A percentile compares a stretch with the other conserved stretches of the same genome.
Evolutionary conservation across 148 eudicot species (phyloP).

Genomic region (Heliamphora exappendiculata): DNA sequence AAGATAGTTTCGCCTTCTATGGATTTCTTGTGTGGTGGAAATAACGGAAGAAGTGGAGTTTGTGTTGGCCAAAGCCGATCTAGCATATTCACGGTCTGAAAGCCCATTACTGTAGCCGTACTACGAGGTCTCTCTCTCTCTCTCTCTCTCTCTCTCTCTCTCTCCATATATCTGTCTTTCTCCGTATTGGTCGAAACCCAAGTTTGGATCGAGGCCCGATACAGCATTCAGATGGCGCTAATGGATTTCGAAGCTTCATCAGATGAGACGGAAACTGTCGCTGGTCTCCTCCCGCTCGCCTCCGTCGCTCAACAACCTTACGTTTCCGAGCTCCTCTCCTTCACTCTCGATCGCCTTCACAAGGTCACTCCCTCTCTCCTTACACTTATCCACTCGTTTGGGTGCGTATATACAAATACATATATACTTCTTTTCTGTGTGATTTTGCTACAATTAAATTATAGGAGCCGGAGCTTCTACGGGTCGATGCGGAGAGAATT

Average conservation of each 20-base stretch:
- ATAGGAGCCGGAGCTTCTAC: slow-evolving; percentile 90
- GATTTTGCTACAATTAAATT: not conserved
- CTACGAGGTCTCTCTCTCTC: no score
- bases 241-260: slow-evolving; percentile 24
- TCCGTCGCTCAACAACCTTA: slow-evolving; percentile 88
- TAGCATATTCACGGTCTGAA: not conserved
- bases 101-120: not conserved
- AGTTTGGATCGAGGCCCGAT: not conserved
- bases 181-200: not conserved
- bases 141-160: no score
- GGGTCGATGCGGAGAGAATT: slow-evolving; percentile 94
- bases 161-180: no score
- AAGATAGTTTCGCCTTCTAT: no score
- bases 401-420: not conserved
- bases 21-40: no score
- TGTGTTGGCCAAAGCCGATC: not conserved
- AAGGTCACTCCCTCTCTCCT: slow-evolving; percentile 34
- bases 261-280: slow-evolving; percentile 36
- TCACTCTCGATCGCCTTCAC: slow-evolving; percentile 99
- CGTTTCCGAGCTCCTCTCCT: slow-evolving; percentile 94
- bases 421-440: not conserved
- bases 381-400: not conserved
- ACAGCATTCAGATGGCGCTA: not conserved
- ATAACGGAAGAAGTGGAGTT: no score
- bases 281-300: slow-evolving; percentile 69